Evolutionary conservation across 305 asterid genomes (phyloP).

Genomic region (Fraxinus greggii): DNA sequence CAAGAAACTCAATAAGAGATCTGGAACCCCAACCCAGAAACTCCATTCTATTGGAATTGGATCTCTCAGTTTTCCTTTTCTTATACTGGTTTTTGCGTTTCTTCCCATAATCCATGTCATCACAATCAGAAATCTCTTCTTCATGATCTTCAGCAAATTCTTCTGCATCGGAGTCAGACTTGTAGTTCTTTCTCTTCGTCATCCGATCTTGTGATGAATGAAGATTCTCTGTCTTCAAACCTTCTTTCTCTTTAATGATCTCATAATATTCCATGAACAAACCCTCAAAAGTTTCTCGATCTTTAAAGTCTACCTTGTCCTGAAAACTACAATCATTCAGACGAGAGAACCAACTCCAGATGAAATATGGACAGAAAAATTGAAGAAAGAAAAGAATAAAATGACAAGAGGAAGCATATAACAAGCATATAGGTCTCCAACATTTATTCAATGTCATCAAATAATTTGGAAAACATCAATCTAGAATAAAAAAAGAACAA

Average conservation of each 20-base stretch:
- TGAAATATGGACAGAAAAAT: not conserved
- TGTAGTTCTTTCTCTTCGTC: conserved; percentile 18
- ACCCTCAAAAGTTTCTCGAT: conserved; percentile 68
- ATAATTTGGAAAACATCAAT: not conserved
- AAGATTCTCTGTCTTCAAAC: conserved; percentile 41
- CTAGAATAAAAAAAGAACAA: conserved; percentile 2
- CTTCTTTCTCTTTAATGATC: conserved; percentile 43
- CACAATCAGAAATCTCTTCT: conserved; percentile 46
- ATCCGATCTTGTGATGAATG: conserved; percentile 39
- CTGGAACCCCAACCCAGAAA: conserved; percentile 81
- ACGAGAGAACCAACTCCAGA: conserved; percentile 4
- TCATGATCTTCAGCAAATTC: conserved; percentile 41
- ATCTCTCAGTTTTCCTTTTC: conserved; percentile 34
- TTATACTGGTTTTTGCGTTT: conserved; percentile 26
- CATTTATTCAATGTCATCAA: not conserved
- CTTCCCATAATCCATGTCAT: conserved; percentile 27
- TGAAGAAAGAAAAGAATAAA: not conserved
- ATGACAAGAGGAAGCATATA: conserved; percentile 1
- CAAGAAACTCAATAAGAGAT: conserved; percentile 61
- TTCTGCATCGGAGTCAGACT: conserved; percentile 38
- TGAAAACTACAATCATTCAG: conserved; percentile 36
- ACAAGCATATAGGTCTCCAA: not conserved
- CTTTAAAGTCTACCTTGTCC: conserved; percentile 66
- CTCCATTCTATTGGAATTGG: conserved; percentile 42
- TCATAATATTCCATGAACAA: conserved; percentile 70